phyloP scores from a whole-genome alignment of 73 alveolate genomes.

The Paramecium tetraurelia region DNA sequence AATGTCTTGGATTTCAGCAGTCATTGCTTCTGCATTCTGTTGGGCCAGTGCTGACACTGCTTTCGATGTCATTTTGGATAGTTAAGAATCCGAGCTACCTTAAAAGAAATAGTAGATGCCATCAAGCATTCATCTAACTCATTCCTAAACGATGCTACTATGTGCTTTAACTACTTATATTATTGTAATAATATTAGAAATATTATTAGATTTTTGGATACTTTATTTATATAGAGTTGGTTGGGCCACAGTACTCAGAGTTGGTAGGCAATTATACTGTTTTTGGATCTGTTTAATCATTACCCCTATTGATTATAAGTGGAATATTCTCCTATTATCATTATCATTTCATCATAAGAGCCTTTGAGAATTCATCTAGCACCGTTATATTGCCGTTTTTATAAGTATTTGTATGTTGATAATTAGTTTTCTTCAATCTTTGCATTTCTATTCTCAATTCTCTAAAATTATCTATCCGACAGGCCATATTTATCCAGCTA shows the following conservation, averaged over 20 bases:
- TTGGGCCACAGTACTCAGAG: neutral
- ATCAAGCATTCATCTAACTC: neutral
- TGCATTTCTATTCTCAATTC: neutral
- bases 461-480: neutral
- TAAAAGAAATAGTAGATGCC: neutral
- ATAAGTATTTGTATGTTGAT: neutral
- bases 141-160: slow-evolving; percentile 26
- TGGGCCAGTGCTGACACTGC: slow-evolving; percentile 40
- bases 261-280: neutral
- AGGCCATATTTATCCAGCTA: slow-evolving; percentile 26
- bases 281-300: neutral
- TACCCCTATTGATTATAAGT: neutral
- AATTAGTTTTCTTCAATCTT: slow-evolving; percentile 31
- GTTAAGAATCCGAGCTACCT: neutral
- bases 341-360: slow-evolving; percentile 12
- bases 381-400: slow-evolving; percentile 24
- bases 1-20: slow-evolving; percentile 45
- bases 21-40: neutral
- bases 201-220: slow-evolving; percentile 7
- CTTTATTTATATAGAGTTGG: neutral
- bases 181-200: neutral
- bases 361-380: slow-evolving; percentile 46
- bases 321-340: slow-evolving; percentile 39
- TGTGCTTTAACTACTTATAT: slow-evolving; percentile 38
- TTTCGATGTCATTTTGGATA: slow-evolving; percentile 12